These are phyloP conservation scores for Pythium utonaiense DNA, from an alignment of 352 stramenopile species.

Conservation along the genomic window DNA sequence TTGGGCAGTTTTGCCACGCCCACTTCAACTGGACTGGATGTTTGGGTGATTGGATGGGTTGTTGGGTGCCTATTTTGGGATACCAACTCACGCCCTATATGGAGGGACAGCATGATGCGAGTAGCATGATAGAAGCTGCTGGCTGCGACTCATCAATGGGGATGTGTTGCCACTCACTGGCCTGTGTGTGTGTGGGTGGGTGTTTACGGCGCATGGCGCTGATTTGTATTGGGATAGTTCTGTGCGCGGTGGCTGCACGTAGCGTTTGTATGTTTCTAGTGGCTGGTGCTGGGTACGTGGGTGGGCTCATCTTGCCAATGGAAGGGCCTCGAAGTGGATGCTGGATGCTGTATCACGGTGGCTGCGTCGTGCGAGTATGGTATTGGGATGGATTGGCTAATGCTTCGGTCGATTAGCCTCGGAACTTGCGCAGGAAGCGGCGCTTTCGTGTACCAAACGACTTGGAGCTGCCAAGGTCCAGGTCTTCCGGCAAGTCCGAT, in stretches of 20 bases:
- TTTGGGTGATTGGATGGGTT: too few relatives aligned
- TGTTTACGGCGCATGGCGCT: not conserved
- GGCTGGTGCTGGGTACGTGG: not conserved
- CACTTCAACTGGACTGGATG: too few relatives aligned
- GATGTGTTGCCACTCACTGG: too few relatives aligned
- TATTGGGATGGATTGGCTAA: too few relatives aligned
- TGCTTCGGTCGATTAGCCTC: conserved; percentile 8
- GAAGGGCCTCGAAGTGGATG: not conserved
- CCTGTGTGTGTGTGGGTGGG: too few relatives aligned
- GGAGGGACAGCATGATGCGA: too few relatives aligned
- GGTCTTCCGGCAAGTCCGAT: not conserved
- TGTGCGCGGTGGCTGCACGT: not conserved
- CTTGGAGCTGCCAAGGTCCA: conserved; percentile 36
- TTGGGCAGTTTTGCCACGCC: not conserved
- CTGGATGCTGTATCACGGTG: not conserved
- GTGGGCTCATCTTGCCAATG: not conserved
- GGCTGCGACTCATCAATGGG: too few relatives aligned
- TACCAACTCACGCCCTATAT: too few relatives aligned
- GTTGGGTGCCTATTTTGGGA: too few relatives aligned
- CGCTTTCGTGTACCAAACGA: conserved; percentile 58
- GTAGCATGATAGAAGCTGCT: too few relatives aligned
- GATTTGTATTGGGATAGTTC: not conserved
- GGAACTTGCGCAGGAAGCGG: conserved; percentile 20
- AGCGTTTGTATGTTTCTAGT: not conserved
- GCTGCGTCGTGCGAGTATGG: not conserved